Evolutionary conservation across 1,139 yeast genomes (phyloP).

Genomic region (Debaryomyces singareniensis): DNA sequence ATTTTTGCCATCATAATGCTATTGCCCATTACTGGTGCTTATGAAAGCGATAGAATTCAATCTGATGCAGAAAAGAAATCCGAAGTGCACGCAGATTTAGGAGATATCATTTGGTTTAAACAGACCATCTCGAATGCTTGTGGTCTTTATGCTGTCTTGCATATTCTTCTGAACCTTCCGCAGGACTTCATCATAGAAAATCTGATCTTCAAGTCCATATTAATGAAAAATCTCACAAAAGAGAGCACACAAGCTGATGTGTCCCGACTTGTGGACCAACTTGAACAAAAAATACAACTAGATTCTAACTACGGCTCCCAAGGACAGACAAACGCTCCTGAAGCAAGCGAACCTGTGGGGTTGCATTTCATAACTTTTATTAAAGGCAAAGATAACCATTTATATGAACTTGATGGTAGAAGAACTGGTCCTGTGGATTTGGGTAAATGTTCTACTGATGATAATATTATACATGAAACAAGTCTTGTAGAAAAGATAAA

Average conservation of each 20-base stretch:
- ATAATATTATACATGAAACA: slow-evolving; percentile 51
- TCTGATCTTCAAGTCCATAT: slow-evolving; percentile 24
- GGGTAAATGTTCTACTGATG: slow-evolving; percentile 30
- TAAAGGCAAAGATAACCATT: slow-evolving; percentile 47
- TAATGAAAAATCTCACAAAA: slow-evolving; percentile 15
- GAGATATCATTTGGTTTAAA: slow-evolving; percentile 56
- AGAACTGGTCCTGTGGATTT: slow-evolving; percentile 69
- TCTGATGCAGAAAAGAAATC: slow-evolving; percentile 19
- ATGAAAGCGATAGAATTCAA: slow-evolving; percentile 44
- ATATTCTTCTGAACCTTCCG: slow-evolving; percentile 62
- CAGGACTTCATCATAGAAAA: slow-evolving; percentile 33
- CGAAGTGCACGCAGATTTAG: slow-evolving; percentile 13
- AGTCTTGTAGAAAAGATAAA: slow-evolving; percentile 50
- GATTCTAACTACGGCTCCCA: slow-evolving; percentile 57
- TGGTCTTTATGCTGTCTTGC: slow-evolving; percentile 85
- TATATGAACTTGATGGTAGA: slow-evolving; percentile 88
- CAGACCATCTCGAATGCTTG: slow-evolving; percentile 90
- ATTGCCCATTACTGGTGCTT: slow-evolving; percentile 67
- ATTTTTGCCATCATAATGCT: slow-evolving; percentile 65
- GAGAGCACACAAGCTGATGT: slow-evolving; percentile 29
- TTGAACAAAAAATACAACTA: slow-evolving; percentile 39
- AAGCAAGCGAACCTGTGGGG: slow-evolving; percentile 54
- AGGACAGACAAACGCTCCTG: slow-evolving; percentile 82
- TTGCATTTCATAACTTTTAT: slow-evolving; percentile 79
- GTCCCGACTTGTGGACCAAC: slow-evolving; percentile 42